These are phyloP conservation scores for Laguncularia racemosa DNA, from an alignment of 345 rosid species.

Conservation along the genomic window DNA sequence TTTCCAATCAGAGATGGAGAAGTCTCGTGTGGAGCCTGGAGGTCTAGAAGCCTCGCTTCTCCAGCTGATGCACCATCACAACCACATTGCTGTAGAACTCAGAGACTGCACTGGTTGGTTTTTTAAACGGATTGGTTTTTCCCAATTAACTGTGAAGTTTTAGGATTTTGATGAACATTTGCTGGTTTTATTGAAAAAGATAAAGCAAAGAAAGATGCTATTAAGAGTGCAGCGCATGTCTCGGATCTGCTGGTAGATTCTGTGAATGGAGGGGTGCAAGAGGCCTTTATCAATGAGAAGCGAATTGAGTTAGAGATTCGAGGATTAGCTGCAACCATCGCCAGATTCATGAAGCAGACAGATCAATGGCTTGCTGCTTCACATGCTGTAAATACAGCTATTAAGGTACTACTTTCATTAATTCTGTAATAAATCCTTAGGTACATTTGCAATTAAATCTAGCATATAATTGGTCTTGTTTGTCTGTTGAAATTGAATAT, in stretches of 20 bases:
- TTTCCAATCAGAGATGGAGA: too few relatives aligned
- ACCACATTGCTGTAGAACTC: too few relatives aligned
- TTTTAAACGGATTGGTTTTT: background rate
- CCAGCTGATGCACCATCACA: too few relatives aligned
- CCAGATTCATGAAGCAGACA: conserved; percentile 61
- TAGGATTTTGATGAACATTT: too few relatives aligned
- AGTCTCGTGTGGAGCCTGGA: too few relatives aligned
- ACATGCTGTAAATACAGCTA: conserved; percentile 62
- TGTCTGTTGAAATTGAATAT: too few relatives aligned
- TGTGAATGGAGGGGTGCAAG: conserved; percentile 82
- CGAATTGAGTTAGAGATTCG: conserved; percentile 76
- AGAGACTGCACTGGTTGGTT: background rate
- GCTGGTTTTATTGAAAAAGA: conserved; percentile 18
- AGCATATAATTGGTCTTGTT: too few relatives aligned
- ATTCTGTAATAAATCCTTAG: too few relatives aligned
- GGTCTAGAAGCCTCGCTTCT: too few relatives aligned
- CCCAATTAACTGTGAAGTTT: too few relatives aligned
- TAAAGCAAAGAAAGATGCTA: conserved; percentile 73
- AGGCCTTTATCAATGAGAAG: conserved; percentile 69
- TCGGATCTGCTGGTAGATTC: conserved; percentile 73
- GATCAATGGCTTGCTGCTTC: conserved; percentile 80
- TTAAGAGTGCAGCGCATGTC: conserved; percentile 43
- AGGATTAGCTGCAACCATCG: conserved; percentile 45
- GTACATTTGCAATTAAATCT: too few relatives aligned
- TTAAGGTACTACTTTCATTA: conserved; percentile 40